Evolutionary conservation across 1,284 basidiomycete species (phyloP), one percentile per base, ranked within the genome.

Genomic region (Mycena citricolor): DNA sequence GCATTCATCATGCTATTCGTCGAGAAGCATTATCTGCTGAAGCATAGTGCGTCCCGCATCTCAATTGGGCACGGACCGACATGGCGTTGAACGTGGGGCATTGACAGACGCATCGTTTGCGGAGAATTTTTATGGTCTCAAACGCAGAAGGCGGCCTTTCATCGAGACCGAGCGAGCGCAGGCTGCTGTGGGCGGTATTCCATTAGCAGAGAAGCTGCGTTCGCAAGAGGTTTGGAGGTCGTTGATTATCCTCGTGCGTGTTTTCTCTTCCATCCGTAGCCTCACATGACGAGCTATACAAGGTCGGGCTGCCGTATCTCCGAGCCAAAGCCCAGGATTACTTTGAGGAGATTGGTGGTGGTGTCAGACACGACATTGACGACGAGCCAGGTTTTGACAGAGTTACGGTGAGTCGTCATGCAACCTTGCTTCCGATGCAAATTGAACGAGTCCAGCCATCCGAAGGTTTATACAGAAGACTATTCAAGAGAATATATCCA

Each of bases 121-220:
- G 4, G 94, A 97, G 64, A 90, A 94, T 58, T 97, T 97, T 61
- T 97, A 97, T 62, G 91, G 91, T 0, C 65, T 97, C 35, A 90
- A 90, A 58, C 70, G 93, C 36, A 73, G 92, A 46, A 68, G 86
- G 24, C 72, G 77, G 42, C 84, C 89, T 1, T 76, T 79, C 49
- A 81, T 88, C 51, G 77, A 83, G 52, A 80, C 79, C 1, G 76
- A 79, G 33, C 74, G 83, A 49, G 78, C 81, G 1, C 68, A 70
- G 47, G 77, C 79, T 23, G 89, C 86, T 30, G 80, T 85, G 5
- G 83, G 79, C 10, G 77, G 81, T 3, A 66, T 83, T 32, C 78
- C 81, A 13, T 58, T 66, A 3, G 79, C 79, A 52, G 87, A 89
- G 62, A 77, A 73, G 49, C 68, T 93, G 28, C 65, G 83, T 42